A percentile compares a stretch with the other conserved stretches of the same genome.
phyloP scores from a whole-genome alignment of 2,329 filamentous ascomycete genomes.

The Apiospora marii region DNA sequence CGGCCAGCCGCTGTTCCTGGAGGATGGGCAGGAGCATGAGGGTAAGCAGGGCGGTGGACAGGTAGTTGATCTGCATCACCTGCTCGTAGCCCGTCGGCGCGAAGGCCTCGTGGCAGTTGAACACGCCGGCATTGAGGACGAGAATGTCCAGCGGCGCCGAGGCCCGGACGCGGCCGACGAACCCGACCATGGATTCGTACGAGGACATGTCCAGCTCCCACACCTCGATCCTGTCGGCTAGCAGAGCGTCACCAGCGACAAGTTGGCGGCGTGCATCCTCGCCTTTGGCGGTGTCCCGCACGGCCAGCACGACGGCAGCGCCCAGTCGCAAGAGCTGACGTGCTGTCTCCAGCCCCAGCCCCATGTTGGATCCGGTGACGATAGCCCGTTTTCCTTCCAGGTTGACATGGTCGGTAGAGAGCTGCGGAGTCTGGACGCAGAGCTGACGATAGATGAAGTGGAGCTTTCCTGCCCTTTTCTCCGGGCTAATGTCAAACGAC shows the following conservation, averaged over 20 bases:
- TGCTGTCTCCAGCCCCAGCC: conserved; percentile 55
- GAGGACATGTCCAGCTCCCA: conserved; percentile 58
- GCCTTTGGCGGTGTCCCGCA: conserved; percentile 52
- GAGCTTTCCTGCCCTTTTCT: no score
- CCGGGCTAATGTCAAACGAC: no score
- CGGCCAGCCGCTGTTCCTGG: no score
- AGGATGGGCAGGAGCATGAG: conserved; percentile 44
- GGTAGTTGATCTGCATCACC: conserved; percentile 50
- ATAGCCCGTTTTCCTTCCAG: conserved; percentile 43
- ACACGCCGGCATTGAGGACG: conserved; percentile 54
- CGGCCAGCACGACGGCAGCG: conserved; percentile 55
- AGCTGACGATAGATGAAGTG: conserved; percentile 24
- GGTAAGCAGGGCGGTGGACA: conserved; percentile 45
- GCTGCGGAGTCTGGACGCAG: background rate
- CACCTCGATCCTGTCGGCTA: conserved; percentile 49
- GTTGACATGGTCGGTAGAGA: background rate
- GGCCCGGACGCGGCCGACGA: conserved; percentile 43
- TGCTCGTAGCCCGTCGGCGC: conserved; percentile 48
- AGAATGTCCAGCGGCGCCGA: conserved; percentile 51
- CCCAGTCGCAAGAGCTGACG: conserved; percentile 48
- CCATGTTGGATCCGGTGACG: conserved; percentile 57
- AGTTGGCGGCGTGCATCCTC: conserved; percentile 49
- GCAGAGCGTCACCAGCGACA: conserved; percentile 37
- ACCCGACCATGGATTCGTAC: conserved; percentile 53
- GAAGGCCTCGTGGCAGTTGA: conserved; percentile 33